Conservation (phyloP, 2,329 filamentous ascomycete genomes). For the Paraphoma sp. region DNA sequence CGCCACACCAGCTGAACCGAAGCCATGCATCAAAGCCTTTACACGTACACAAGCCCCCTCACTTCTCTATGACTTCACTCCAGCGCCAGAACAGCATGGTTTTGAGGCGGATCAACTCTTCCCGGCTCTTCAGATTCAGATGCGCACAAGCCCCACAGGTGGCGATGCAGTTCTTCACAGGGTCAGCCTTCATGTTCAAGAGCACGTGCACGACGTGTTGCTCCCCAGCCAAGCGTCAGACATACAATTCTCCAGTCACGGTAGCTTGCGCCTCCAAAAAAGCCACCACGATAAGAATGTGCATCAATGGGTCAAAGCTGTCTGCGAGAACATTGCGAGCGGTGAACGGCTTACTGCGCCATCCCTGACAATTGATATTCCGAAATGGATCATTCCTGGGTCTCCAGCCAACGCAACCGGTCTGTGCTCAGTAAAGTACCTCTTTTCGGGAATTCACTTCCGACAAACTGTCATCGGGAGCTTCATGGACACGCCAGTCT, state of each 20-base stretch:
- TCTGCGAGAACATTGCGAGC: constrained; percentile 33
- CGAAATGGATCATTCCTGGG: constrained; percentile 35
- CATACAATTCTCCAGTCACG: constrained; percentile 30
- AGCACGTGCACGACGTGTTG: constrained; percentile 35
- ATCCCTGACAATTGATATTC: constrained; percentile 32
- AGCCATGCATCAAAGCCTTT: constrained; percentile 8
- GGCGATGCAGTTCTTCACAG: constrained; percentile 22
- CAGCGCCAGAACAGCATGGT: constrained; percentile 19
- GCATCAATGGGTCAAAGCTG: constrained; percentile 18
- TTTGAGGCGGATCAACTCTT: constrained; percentile 18
- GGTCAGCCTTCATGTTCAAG: constrained; percentile 27
- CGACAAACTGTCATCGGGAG: constrained; percentile 28
- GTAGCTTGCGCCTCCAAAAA: constrained; percentile 19
- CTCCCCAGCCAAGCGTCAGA: constrained; percentile 39
- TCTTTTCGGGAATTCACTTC: constrained; percentile 39
- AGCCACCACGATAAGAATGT: constrained; percentile 19
- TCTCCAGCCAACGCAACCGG: constrained; percentile 12
- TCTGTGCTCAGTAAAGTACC: constrained; percentile 24
- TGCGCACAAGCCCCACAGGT: constrained; percentile 21
- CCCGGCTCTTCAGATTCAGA: constrained; percentile 31
- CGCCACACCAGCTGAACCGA: not conserved
- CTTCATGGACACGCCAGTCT: constrained; percentile 14
- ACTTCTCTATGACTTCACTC: constrained; percentile 33
- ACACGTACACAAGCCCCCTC: constrained; percentile 14
- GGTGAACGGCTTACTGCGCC: constrained; percentile 39